Evolutionary conservation across 164 flowering plant genomes (phyloP).

Genomic region (Berberis thunbergii): DNA sequence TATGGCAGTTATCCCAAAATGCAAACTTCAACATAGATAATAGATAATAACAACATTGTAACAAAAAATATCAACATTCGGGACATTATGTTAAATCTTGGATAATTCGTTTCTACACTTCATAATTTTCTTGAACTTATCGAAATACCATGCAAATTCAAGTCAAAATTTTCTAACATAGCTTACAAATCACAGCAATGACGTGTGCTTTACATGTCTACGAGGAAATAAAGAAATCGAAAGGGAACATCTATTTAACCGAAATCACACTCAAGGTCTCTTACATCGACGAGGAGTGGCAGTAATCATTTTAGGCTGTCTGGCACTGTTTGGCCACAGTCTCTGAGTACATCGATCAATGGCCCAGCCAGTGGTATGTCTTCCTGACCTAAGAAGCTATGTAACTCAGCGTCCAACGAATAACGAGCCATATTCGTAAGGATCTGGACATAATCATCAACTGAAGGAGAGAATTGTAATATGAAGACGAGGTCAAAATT

Average conservation of each 20-base stretch:
- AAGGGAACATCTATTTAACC: background rate
- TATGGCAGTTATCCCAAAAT: no score
- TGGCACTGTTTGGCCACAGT: conserved; percentile 38
- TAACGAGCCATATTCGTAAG: conserved; percentile 38
- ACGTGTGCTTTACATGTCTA: no score
- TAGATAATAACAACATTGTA: no score
- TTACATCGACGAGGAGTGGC: conserved; percentile 3
- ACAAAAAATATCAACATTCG: no score
- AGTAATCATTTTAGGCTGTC: conserved; percentile 18
- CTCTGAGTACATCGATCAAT: conserved; percentile 28
- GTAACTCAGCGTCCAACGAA: conserved; percentile 24
- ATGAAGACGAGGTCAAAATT: conserved; percentile 25
- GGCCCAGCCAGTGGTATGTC: conserved; percentile 25
- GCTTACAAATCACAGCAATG: no score
- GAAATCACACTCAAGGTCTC: conserved; percentile 13
- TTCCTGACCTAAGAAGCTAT: conserved; percentile 22
- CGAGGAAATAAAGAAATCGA: background rate
- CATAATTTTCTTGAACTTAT: no score
- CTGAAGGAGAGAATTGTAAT: conserved; percentile 15
- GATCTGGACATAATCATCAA: conserved; percentile 23
- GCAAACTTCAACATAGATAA: no score
- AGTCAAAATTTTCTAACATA: no score
- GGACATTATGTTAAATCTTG: no score
- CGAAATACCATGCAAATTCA: no score
- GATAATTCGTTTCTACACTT: no score